Percentiles rank a stretch among this genome's conserved stretches.
phyloP scores from a whole-genome alignment of 1,284 basidiomycete genomes.

The Leccinum ponderosum region DNA sequence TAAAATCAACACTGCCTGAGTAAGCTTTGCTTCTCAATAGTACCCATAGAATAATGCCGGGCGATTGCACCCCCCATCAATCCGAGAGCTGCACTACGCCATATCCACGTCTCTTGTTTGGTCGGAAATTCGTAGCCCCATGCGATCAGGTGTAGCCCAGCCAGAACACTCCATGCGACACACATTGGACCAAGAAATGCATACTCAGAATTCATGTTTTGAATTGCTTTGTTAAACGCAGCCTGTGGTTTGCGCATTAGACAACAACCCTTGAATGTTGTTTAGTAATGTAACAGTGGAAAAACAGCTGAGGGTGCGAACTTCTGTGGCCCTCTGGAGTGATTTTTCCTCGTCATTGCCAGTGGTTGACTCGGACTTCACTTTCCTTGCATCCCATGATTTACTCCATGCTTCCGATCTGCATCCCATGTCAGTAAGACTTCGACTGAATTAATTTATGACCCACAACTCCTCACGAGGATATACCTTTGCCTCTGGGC shows the following conservation, averaged over 20 bases:
- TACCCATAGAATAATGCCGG: neutral
- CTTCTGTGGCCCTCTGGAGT: neutral
- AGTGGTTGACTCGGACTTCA: neutral
- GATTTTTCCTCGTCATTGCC: neutral
- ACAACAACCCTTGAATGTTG: too few species aligned
- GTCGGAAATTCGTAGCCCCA: neutral
- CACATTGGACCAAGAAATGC: rapidly evolving
- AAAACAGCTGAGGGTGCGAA: neutral
- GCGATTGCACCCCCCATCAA: neutral
- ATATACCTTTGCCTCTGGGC: neutral
- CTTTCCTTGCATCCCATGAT: neutral
- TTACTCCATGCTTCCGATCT: neutral
- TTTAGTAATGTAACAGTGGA: neutral
- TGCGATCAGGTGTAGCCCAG: neutral
- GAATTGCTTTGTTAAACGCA: too few species aligned
- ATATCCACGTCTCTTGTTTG: neutral
- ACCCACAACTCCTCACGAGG: neutral
- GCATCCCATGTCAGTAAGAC: neutral
- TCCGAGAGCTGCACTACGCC: neutral
- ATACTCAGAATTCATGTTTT: too few species aligned
- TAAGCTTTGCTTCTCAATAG: too few species aligned
- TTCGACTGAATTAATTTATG: neutral
- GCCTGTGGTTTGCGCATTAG: too few species aligned
- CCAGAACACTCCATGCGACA: neutral
- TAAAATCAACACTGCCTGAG: too few species aligned